These are phyloP conservation scores for Botrytis medusae DNA, from an alignment of 2,329 filamentous ascomycete genomes.

Conservation along the genomic window DNA sequence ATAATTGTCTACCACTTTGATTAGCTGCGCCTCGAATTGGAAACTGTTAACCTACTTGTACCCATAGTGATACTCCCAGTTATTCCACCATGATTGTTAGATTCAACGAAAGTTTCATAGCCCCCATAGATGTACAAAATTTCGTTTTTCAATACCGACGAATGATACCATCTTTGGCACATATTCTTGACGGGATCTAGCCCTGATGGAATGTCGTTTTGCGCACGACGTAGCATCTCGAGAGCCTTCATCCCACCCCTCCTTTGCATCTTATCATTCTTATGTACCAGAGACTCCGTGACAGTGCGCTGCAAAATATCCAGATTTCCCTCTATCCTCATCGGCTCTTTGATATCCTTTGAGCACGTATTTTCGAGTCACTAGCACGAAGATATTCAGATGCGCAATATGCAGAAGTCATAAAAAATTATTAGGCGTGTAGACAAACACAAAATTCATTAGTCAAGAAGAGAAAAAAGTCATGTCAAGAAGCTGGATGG, in stretches of 20 bases:
- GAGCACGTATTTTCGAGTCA: neutral
- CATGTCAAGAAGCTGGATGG: neutral
- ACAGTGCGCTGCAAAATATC: neutral
- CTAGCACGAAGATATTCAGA: neutral
- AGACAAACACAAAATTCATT: neutral
- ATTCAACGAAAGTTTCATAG: slow-evolving; percentile 18
- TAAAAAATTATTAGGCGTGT: neutral
- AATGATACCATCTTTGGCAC: slow-evolving; percentile 22
- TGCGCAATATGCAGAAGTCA: neutral
- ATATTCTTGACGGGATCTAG: slow-evolving; percentile 17
- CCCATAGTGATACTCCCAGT: slow-evolving; percentile 17
- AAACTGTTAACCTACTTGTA: slow-evolving; percentile 23
- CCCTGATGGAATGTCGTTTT: slow-evolving; percentile 14
- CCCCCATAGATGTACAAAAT: slow-evolving; percentile 20
- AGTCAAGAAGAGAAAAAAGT: neutral
- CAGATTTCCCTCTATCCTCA: neutral
- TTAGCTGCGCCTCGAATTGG: neutral
- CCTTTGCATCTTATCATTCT: slow-evolving; percentile 3
- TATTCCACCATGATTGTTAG: slow-evolving; percentile 9
- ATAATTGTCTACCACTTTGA: slow-evolving; percentile 19
- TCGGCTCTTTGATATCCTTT: slow-evolving; percentile 1
- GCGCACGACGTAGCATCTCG: slow-evolving; percentile 16
- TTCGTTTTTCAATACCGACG: slow-evolving; percentile 18
- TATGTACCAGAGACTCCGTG: neutral
- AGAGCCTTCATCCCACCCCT: neutral